These are phyloP conservation scores for Xylaria scruposa DNA, from an alignment of 495 filamentous ascomycete species.

Conservation along the genomic window DNA sequence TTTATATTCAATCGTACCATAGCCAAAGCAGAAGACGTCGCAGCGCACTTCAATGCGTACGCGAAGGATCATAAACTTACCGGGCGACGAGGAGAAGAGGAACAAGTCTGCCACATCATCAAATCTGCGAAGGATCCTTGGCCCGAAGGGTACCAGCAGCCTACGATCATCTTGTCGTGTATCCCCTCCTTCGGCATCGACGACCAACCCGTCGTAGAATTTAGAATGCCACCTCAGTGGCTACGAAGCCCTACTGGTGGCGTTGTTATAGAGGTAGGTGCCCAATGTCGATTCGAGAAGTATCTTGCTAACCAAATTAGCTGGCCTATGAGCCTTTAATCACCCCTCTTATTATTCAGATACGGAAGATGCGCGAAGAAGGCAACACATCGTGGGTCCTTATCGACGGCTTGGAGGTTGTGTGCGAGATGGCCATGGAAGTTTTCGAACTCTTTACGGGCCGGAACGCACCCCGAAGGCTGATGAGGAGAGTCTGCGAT, in stretches of 20 bases:
- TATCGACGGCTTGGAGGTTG: slow-evolving; percentile 80
- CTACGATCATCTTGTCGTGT: slow-evolving; percentile 78
- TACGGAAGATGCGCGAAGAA: slow-evolving; percentile 61
- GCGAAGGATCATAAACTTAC: slow-evolving; percentile 40
- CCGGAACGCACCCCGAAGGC: slow-evolving; percentile 73
- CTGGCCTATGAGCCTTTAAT: slow-evolving; percentile 76
- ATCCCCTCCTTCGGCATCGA: slow-evolving; percentile 73
- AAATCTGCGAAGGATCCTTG: slow-evolving; percentile 65
- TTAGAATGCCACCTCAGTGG: slow-evolving; percentile 78
- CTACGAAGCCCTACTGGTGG: slow-evolving; percentile 78
- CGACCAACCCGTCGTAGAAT: slow-evolving; percentile 70
- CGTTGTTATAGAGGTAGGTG: slow-evolving; percentile 72
- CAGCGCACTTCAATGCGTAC: slow-evolving; percentile 71
- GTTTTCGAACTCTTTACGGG: slow-evolving; percentile 86
- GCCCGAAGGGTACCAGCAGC: slow-evolving; percentile 67
- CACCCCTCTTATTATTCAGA: slow-evolving; percentile 72
- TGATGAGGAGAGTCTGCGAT: slow-evolving; percentile 67
- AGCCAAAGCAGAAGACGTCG: slow-evolving; percentile 68
- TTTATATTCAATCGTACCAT: slow-evolving; percentile 78
- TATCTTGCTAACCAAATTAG: slow-evolving; percentile 37
- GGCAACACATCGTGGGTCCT: slow-evolving; percentile 74
- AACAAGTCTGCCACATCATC: slow-evolving; percentile 66
- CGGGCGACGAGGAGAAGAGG: slow-evolving; percentile 52
- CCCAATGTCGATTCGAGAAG: background rate
- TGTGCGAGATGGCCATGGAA: slow-evolving; percentile 82